These are phyloP conservation scores for Pelargonium fulgidum DNA, from an alignment of 441 rosid species.

Conservation along the genomic window DNA sequence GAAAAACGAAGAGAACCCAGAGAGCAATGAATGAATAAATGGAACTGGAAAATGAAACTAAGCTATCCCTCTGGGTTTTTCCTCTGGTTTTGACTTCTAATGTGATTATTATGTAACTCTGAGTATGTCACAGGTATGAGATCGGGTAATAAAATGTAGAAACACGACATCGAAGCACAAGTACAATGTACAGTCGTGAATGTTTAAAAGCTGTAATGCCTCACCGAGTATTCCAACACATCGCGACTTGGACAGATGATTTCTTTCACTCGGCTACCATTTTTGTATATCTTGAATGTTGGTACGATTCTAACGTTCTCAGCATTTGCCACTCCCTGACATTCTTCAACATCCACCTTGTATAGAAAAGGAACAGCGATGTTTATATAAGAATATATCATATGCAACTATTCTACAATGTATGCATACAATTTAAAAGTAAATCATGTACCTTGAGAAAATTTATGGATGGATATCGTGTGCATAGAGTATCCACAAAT, in stretches of 20 bases:
- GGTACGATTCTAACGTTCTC: conserved; percentile 42
- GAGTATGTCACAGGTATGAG: background rate
- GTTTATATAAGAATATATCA: background rate
- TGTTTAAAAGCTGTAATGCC: conserved; percentile 4
- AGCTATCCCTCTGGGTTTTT: conserved; percentile 50
- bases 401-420: background rate
- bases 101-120: background rate
- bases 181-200: background rate
- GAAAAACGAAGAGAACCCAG: too few species aligned
- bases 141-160: background rate
- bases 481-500: conserved; percentile 61
- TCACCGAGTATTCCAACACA: conserved; percentile 39
- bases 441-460: conserved; percentile 61
- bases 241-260: conserved; percentile 44
- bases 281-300: conserved; percentile 42
- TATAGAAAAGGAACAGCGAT: background rate
- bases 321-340: conserved; percentile 35
- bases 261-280: conserved; percentile 47
- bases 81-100: conserved; percentile 36
- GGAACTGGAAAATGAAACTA: conserved; percentile 41
- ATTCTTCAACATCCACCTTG: conserved; percentile 48
- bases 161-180: background rate
- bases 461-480: conserved; percentile 72
- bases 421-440: background rate
- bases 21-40: conserved; percentile 47